Evolutionary conservation across 139 green algal species (phyloP), one percentile per base, ranked within the genome.

Genomic region (Chlorella sp.): DNA sequence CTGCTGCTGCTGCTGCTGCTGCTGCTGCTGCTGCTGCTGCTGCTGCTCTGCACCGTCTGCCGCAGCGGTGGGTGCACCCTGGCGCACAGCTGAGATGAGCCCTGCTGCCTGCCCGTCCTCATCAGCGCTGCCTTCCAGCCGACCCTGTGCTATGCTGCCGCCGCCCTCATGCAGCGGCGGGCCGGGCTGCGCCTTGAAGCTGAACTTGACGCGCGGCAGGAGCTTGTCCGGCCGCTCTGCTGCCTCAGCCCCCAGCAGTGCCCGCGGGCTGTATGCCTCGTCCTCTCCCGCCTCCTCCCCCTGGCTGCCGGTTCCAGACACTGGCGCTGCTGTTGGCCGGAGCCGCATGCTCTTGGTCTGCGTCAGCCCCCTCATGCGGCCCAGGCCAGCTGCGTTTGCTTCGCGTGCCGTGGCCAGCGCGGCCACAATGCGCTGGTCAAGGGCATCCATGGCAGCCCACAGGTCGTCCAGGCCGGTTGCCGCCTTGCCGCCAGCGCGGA

Each of bases 371-470:
- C 46, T 46, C 46, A 80, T 32, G 1, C 30, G 32, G 13, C 73
- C 73, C 67, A 85, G 34, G 30, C 51, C 78, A 36, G 60, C 48
- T 6, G 51, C 68, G n/a, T 74, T 69, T 20, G 65, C 48, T n/a
- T 48, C 69, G 38, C 73, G 84, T 26, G 56, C 14, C 76, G 34
- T n/a, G 34, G 34, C 32, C 20, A 72, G 48, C 17, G 56, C 70
- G 44, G 41, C 44, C 30, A 60, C 70, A 38, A 69, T 78, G 76
- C 78, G 76, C 79, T 48, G 28, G 24, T 89, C 85, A 46, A 89
- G 34, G 1, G 51, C 41, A 6, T 80, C 72, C 85, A 89, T 86
- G 19, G 81, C 43, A 6, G 70, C 85, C 8, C 38, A n/a, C 54
- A 87, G 85, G 19, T 81, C 80, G 32, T 48, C 72, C 30, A 86